These are phyloP conservation scores for Juglanconis sp. DNA, from an alignment of 2,329 filamentous ascomycete species.

Conservation along the genomic window DNA sequence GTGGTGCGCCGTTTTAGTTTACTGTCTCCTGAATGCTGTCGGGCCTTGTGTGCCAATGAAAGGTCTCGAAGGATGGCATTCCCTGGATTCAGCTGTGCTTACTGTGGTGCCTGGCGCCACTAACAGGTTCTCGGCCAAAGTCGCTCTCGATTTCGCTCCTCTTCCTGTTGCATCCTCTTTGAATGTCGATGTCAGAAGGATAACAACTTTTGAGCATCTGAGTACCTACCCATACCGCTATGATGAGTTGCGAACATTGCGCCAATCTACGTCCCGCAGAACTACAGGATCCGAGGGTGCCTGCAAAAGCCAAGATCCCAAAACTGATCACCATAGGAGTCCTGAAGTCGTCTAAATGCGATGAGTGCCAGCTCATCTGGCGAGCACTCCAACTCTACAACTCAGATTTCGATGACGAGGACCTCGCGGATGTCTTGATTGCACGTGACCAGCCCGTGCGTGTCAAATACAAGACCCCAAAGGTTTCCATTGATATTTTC, in stretches of 20 bases:
- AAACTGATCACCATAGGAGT: neutral
- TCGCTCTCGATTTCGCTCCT: too few relatives aligned
- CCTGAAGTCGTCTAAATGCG: neutral
- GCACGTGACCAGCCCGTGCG: neutral
- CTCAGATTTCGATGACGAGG: neutral
- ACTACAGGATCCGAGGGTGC: neutral
- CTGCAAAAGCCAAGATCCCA: neutral
- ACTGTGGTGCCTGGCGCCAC: too few relatives aligned
- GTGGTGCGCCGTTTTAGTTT: too few relatives aligned
- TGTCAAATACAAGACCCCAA: neutral
- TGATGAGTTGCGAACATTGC: conserved; percentile 1
- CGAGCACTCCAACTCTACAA: neutral
- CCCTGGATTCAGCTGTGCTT: too few relatives aligned
- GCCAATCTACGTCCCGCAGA: conserved; percentile 1
- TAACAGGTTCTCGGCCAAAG: too few relatives aligned
- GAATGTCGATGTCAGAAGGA: too few relatives aligned
- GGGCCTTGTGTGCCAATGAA: too few relatives aligned
- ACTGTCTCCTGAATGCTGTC: too few relatives aligned
- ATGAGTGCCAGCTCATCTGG: conserved; percentile 1
- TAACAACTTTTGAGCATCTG: too few relatives aligned
- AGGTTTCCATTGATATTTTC: neutral
- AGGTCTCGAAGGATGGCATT: too few relatives aligned
- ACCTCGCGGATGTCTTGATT: neutral
- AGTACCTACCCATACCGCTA: neutral
- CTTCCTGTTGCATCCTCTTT: neutral